Percentiles rank a stretch among this genome's conserved stretches.
Conservation (phyloP, 2,329 filamentous ascomycete species). For the Phialophora macrospora region DNA sequence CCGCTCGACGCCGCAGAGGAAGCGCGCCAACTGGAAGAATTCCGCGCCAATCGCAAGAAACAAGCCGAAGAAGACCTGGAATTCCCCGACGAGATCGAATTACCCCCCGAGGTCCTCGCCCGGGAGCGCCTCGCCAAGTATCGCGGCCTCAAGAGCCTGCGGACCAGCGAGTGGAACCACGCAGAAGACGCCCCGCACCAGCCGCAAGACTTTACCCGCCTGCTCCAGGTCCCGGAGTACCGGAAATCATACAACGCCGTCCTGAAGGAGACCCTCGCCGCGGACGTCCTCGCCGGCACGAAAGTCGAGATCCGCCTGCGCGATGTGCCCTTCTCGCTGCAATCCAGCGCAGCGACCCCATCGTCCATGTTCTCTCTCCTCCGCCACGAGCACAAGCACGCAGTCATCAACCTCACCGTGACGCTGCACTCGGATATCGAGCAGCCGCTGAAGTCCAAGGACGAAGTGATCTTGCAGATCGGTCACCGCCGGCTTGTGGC, state of each 20-base stretch:
- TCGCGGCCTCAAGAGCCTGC: conserved; percentile 87
- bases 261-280: conserved; percentile 81
- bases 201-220: conserved; percentile 84
- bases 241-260: conserved; percentile 77
- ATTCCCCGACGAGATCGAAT: conserved; percentile 96
- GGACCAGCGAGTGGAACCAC: conserved; percentile 85
- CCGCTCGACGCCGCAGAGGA: conserved; percentile 67
- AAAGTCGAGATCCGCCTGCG: conserved; percentile 79
- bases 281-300: conserved; percentile 82
- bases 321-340: conserved; percentile 61
- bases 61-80: conserved; percentile 88
- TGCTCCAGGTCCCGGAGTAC: conserved; percentile 90
- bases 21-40: conserved; percentile 78
- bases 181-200: conserved; percentile 85
- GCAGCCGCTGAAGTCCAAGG: conserved; percentile 83
- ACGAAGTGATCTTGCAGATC: conserved; percentile 88
- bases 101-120: conserved; percentile 84
- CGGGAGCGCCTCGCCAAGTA: conserved; percentile 85
- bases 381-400: conserved; percentile 92
- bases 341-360: conserved; percentile 60
- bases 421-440: conserved; percentile 78
- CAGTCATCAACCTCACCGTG: conserved; percentile 86
- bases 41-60: conserved; percentile 71
- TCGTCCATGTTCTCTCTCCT: conserved; percentile 83
- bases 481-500: conserved; percentile 84